These are phyloP conservation scores for Solanum aculeatissimum DNA, from an alignment of 305 asterid genomes.

Conservation along the genomic window DNA sequence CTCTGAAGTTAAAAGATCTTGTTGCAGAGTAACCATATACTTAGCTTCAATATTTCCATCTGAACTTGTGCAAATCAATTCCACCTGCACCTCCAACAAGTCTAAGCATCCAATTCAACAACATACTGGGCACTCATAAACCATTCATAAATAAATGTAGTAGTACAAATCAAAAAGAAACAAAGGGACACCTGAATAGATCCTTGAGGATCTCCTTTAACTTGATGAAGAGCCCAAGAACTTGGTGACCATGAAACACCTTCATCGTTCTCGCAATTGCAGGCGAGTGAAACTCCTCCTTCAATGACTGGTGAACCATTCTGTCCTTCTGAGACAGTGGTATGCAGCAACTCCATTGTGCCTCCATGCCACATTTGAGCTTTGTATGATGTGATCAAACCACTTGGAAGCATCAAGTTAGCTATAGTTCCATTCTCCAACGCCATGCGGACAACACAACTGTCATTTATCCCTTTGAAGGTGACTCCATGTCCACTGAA, in stretches of 20 bases:
- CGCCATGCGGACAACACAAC: conserved; percentile 39
- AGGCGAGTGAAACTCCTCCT: conserved; percentile 61
- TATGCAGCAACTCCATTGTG: conserved; percentile 55
- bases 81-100: conserved; percentile 25
- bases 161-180: not conserved
- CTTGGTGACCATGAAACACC: conserved; percentile 39
- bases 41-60: conserved; percentile 24
- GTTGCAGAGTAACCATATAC: conserved; percentile 35
- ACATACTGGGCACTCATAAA: not conserved
- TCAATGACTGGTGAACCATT: conserved; percentile 24
- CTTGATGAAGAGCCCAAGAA: conserved; percentile 37
- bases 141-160: not conserved
- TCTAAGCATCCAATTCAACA: not conserved
- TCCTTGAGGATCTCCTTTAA: conserved; percentile 42
- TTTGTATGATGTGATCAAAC: conserved; percentile 70
- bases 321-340: conserved; percentile 32
- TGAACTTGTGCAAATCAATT: conserved; percentile 27
- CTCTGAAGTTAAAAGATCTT: conserved; percentile 41
- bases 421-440: conserved; percentile 48
- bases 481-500: conserved; percentile 40
- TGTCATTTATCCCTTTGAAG: conserved; percentile 31
- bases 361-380: conserved; percentile 84
- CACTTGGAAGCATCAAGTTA: conserved; percentile 63
- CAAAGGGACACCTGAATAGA: conserved; percentile 32
- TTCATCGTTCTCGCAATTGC: conserved; percentile 11